Base-by-base conservation (phyloP, 1,139 yeast species). In the Lodderomyces jiufengensis region DNA sequence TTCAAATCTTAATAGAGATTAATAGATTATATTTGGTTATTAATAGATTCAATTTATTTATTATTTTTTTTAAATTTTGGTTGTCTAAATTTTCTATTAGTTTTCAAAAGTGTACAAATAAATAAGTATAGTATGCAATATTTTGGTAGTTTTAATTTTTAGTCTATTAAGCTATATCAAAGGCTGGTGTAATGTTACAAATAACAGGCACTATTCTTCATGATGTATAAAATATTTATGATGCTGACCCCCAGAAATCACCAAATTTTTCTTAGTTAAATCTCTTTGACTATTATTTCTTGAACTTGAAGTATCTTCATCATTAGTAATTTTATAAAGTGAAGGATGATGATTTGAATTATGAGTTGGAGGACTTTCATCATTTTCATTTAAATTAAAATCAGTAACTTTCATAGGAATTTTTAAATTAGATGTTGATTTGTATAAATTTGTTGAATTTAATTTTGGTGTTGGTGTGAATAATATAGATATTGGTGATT, bases 171-270 rank as follows among this genome's bases (percentile, higher is more conserved):
- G n/a, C n/a, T n/a, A n/a, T n/a, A n/a, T n/a, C n/a, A n/a, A n/a
- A n/a, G n/a, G n/a, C n/a, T n/a, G n/a, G n/a, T 18, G 7, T 18
- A 18, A 18, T 18, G 20, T 18, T 18, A 18, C 20, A 18, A 18
- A 24, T 27, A 32, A 9, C n/a, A n/a, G n/a, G n/a, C n/a, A n/a
- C 7, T 18, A 18, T 37, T 16, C 24, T 29, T n/a, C 27, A 26
- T 26, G 26, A 18, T 36, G 63, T 22, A 70, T 62, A 33, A 54
- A 64, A 44, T 71, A 71, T 29, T 57, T 56, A 46, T 70, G 76
- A 38, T 69, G 65, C 29, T 55, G 51, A 2, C 76, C 74, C 25
- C 71, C 67, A 27, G 63, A 56, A 27, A 71, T 66, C 15, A 52
- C 31, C 13, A 54, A 29, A 15, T 46, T 42, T 7, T 18, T 18